Percentiles rank a stretch among this genome's conserved stretches.
These are phyloP conservation scores for Rhizoclosmatium globosum DNA, from an alignment of 192 early-diverging fungal genomes.

Conservation along the genomic window DNA sequence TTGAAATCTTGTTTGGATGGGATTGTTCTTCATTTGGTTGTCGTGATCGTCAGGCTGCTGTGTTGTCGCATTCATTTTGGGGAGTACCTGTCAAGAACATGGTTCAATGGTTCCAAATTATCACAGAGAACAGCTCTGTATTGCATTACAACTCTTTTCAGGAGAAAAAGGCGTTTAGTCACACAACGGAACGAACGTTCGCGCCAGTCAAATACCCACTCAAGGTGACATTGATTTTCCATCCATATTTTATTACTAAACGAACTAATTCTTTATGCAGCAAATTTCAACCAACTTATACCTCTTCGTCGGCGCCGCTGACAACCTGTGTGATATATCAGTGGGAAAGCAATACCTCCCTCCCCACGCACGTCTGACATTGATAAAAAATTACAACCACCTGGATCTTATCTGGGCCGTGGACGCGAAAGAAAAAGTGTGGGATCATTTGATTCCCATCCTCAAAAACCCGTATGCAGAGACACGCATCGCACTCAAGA, in stretches of 20 bases:
- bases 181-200: neutral
- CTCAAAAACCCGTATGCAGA: neutral
- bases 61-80: slow-evolving; percentile 72
- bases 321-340: slow-evolving; percentile 17
- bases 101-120: slow-evolving; percentile 54
- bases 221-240: neutral
- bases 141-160: neutral
- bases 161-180: neutral
- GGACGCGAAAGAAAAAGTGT: slow-evolving; percentile 18
- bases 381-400: slow-evolving; percentile 26
- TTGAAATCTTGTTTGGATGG: slow-evolving; percentile 86
- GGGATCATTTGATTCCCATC: neutral
- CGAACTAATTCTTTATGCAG: neutral
- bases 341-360: slow-evolving; percentile 11
- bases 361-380: neutral
- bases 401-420: slow-evolving; percentile 28
- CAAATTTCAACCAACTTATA: neutral
- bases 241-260: neutral
- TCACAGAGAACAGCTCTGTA: slow-evolving; percentile 8
- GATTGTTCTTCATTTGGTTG: slow-evolving; percentile 61
- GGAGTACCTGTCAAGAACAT: slow-evolving; percentile 88
- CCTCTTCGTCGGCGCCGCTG: slow-evolving; percentile 6
- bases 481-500: neutral
- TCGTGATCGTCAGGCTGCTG: slow-evolving; percentile 70
- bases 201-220: slow-evolving; percentile 20